Conservation (phyloP, 306 rosid genomes). For the Quercus suber region DNA sequence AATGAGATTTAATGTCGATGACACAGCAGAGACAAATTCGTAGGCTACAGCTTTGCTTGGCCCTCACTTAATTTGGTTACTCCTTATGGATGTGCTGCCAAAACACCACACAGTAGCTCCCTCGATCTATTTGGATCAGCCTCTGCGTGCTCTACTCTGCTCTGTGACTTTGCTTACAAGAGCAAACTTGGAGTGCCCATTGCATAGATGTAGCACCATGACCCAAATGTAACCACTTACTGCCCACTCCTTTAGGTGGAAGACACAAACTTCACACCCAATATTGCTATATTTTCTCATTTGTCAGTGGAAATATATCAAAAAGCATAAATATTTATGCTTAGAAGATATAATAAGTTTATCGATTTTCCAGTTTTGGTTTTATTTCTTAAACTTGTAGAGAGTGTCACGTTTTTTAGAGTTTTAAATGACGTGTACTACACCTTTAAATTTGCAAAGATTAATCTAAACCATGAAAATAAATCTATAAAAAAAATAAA, state of each 20-base stretch:
- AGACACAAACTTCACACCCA: conserved; percentile 23
- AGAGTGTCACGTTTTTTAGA: too few relatives aligned
- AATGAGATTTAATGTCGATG: conserved; percentile 9
- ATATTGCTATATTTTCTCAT: not conserved
- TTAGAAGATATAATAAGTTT: too few relatives aligned
- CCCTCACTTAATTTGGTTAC: conserved; percentile 2
- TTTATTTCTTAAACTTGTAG: too few relatives aligned
- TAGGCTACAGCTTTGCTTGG: conserved; percentile 15
- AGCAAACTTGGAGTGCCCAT: conserved; percentile 11
- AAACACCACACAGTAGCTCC: not conserved
- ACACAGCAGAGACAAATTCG: conserved; percentile 26
- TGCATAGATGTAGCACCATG: conserved; percentile 26
- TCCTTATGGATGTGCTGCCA: conserved; percentile 3
- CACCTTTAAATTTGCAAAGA: too few relatives aligned
- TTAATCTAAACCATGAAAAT: too few relatives aligned
- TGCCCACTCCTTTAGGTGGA: conserved; percentile 25
- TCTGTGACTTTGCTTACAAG: not conserved
- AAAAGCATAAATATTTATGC: too few relatives aligned
- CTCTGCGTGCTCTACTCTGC: too few relatives aligned
- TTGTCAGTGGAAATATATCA: not conserved
- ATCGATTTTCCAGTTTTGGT: too few relatives aligned
- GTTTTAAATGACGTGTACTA: too few relatives aligned
- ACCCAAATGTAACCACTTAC: not conserved
- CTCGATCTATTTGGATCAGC: not conserved
- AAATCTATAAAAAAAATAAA: too few relatives aligned